A percentile compares a stretch with the other conserved stretches of the same genome.
phyloP scores from a whole-genome alignment of 164 flowering plant species.

The Piper betle region DNA sequence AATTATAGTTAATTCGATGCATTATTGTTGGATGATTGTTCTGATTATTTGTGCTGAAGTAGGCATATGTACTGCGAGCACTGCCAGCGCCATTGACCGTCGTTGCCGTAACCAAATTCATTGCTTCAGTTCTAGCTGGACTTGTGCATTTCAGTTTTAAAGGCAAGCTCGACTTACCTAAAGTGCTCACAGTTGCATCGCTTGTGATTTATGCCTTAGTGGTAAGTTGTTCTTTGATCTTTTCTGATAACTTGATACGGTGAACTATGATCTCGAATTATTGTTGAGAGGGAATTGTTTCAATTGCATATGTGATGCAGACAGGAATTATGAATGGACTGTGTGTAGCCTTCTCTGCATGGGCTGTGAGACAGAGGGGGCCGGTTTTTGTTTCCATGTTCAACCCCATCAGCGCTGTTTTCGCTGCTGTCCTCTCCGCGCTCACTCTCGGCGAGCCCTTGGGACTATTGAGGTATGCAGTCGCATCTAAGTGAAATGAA shows the following conservation, averaged over 20 bases:
- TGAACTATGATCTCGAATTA: too few relatives aligned
- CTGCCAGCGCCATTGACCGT: conserved; percentile 82
- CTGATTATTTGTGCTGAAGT: background rate
- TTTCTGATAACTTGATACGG: too few relatives aligned
- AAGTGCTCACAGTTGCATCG: conserved; percentile 10
- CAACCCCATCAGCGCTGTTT: conserved; percentile 55
- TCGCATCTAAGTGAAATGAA: background rate
- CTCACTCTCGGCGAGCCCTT: conserved; percentile 43
- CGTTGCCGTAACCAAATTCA: conserved; percentile 42
- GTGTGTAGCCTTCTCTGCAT: conserved; percentile 52
- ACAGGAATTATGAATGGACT: conserved; percentile 49
- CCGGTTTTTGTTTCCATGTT: conserved; percentile 77
- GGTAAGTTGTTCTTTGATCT: conserved; percentile 22
- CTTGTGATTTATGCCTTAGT: conserved; percentile 27
- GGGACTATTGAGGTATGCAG: conserved; percentile 41
- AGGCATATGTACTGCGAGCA: conserved; percentile 59
- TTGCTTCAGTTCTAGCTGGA: conserved; percentile 37
- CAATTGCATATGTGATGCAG: background rate
- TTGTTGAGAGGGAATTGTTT: too few relatives aligned
- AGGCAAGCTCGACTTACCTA: conserved; percentile 17
- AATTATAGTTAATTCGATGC: too few relatives aligned
- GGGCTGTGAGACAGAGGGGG: conserved; percentile 81
- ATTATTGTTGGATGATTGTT: background rate
- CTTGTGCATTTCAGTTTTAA: conserved; percentile 28
- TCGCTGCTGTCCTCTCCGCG: conserved; percentile 37